These are phyloP conservation scores for Insectozyma bohioensis DNA, from an alignment of 1,139 yeast species.

Conservation along the genomic window DNA sequence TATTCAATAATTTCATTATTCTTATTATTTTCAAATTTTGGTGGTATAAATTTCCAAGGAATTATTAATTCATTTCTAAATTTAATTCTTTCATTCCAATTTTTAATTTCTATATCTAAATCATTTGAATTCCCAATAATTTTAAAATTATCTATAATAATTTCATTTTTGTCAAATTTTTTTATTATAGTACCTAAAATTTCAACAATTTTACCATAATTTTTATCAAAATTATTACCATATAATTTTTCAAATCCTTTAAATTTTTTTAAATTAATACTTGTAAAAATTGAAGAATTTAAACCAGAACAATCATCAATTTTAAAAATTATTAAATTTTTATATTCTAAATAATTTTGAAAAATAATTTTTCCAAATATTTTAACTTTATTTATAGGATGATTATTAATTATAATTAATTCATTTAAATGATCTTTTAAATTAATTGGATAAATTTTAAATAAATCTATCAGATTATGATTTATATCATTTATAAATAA, in stretches of 20 bases:
- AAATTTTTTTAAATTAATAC: no score
- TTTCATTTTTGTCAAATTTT: constrained; percentile 16
- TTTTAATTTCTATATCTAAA: constrained; percentile 24
- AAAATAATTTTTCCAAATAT: constrained; percentile 18
- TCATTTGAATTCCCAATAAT: constrained; percentile 19
- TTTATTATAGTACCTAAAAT: constrained; percentile 11
- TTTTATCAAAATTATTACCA: no score
- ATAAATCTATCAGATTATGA: no score
- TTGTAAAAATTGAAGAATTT: constrained; percentile 13
- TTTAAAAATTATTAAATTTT: constrained; percentile 11
- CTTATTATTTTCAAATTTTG: constrained; percentile 3
- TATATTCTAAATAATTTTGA: constrained; percentile 13
- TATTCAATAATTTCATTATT: constrained; percentile 1
- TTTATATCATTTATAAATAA: constrained; percentile 18
- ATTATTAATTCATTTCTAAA: constrained; percentile 19
- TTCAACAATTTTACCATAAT: constrained; percentile 20
- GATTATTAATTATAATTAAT: constrained; percentile 18
- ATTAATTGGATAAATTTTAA: no score
- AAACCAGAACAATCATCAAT: constrained; percentile 19
- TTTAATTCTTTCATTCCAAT: constrained; percentile 34
- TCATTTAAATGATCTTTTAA: no score
- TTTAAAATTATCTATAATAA: constrained; percentile 22
- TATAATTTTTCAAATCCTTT: no score
- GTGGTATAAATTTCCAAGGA: constrained; percentile 27
- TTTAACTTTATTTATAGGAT: constrained; percentile 16